Evolutionary conservation across 768 basidiomycete species (phyloP).

Genomic region (Cubamyces lactineus): DNA sequence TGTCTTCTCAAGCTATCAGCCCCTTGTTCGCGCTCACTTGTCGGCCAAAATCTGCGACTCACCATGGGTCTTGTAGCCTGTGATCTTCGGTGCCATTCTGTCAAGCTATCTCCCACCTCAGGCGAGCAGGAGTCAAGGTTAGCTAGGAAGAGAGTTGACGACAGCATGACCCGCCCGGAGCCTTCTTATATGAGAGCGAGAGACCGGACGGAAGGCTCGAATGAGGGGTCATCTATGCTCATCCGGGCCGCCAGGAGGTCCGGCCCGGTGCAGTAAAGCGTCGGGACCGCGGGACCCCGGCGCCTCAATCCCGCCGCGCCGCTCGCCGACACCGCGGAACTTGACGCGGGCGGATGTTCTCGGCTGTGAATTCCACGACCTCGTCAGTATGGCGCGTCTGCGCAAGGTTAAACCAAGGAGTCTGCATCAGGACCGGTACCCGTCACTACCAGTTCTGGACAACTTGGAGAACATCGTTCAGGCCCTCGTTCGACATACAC

Average conservation of each 20-base stretch:
- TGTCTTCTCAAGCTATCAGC: slow-evolving; percentile 51
- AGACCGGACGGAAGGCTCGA: neutral
- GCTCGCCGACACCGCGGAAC: neutral
- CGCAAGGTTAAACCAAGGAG: too few species aligned
- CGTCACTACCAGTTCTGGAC: too few species aligned
- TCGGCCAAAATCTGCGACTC: slow-evolving; percentile 18
- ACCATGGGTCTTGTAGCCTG: slow-evolving; percentile 63
- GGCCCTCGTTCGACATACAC: too few species aligned
- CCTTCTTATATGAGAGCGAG: slow-evolving; percentile 11
- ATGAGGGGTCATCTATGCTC: slow-evolving; percentile 10
- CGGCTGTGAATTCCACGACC: too few species aligned
- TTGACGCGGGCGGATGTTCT: neutral
- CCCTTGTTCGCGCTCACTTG: too few species aligned
- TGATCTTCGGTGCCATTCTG: slow-evolving; percentile 48
- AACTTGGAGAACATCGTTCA: too few species aligned
- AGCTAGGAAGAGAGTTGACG: neutral
- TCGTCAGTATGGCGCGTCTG: too few species aligned
- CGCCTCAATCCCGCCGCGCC: neutral
- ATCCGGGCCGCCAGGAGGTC: slow-evolving; percentile 12
- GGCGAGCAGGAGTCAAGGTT: neutral
- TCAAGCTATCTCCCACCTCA: too few species aligned
- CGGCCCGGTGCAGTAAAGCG: slow-evolving; percentile 1
- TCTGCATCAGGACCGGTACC: too few species aligned
- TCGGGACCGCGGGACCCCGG: neutral
- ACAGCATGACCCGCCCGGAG: slow-evolving; percentile 5